Evolutionary conservation across 1,284 basidiomycete species (phyloP).

Genomic region (Rhodotorula glutinis): DNA sequence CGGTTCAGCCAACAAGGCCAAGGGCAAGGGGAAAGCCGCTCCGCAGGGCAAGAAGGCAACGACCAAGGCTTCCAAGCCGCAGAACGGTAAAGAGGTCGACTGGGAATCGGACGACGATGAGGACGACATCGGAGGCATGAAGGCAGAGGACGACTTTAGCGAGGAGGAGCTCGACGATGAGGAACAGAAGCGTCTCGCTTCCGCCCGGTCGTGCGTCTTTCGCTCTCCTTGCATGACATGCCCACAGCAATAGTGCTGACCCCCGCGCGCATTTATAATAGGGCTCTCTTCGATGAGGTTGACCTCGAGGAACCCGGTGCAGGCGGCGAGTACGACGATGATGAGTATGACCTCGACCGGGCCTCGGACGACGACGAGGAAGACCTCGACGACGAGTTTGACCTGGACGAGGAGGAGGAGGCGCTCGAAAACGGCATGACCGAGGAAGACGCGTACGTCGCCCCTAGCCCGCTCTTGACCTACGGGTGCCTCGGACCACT

Average conservation of each 20-base stretch:
- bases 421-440: constrained; percentile 29
- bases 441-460: constrained; percentile 27
- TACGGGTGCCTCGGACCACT: no score
- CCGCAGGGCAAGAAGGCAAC: neutral
- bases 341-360: constrained; percentile 41
- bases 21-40: neutral
- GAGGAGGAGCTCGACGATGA: constrained; percentile 22
- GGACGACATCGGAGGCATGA: constrained; percentile 33
- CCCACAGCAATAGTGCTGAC: neutral
- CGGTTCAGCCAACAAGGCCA: neutral
- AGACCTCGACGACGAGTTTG: constrained; percentile 51
- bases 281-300: constrained; percentile 43
- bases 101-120: constrained; percentile 29
- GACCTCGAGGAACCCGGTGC: constrained; percentile 44
- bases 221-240: neutral
- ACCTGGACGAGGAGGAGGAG: constrained; percentile 43
- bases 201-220: constrained; percentile 39
- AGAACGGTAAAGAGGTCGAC: constrained; percentile 20
- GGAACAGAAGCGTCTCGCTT: constrained; percentile 34
- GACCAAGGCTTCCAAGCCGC: neutral
- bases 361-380: constrained; percentile 45
- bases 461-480: no score
- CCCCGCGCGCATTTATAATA: neutral
- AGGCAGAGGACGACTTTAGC: constrained; percentile 27
- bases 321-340: constrained; percentile 49